These are phyloP conservation scores for Venturia pyrina DNA, from an alignment of 2,329 filamentous ascomycete species.

Conservation along the genomic window DNA sequence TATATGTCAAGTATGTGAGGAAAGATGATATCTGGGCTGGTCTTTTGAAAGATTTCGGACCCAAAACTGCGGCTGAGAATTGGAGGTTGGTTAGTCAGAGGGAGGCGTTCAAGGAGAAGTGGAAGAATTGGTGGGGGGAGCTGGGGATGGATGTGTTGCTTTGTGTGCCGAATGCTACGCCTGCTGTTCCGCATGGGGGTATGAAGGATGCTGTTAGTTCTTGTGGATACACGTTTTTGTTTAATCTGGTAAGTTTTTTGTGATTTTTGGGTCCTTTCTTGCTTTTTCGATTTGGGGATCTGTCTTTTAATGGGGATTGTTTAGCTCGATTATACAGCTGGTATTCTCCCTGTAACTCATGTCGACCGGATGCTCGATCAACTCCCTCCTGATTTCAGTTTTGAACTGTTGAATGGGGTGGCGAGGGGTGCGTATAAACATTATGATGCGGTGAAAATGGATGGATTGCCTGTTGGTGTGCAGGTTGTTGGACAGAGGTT, in stretches of 20 bases:
- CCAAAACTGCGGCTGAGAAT: constrained; percentile 65
- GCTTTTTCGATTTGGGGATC: too few species aligned
- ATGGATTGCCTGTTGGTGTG: constrained; percentile 75
- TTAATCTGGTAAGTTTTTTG: constrained; percentile 73
- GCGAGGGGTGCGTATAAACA: constrained; percentile 75
- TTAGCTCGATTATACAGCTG: constrained; percentile 74
- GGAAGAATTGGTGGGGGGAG: constrained; percentile 76
- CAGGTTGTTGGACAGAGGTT: constrained; percentile 72
- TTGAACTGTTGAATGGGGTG: constrained; percentile 63
- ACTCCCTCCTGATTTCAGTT: constrained; percentile 50
- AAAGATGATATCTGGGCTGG: constrained; percentile 70
- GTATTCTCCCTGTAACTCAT: constrained; percentile 75
- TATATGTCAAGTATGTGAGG: constrained; percentile 78
- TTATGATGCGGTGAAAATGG: constrained; percentile 76
- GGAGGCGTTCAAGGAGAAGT: constrained; percentile 66
- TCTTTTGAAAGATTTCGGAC: constrained; percentile 61
- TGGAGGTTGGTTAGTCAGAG: constrained; percentile 72
- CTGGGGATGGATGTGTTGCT: constrained; percentile 60
- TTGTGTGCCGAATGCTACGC: constrained; percentile 79
- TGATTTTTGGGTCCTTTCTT: too few species aligned
- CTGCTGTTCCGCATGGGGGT: constrained; percentile 74
- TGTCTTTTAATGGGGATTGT: too few species aligned
- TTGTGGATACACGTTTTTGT: constrained; percentile 89
- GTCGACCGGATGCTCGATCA: constrained; percentile 63
- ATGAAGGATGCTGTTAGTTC: constrained; percentile 80